Conservation (phyloP, 805 yeast genomes). For the Candida krabiensis region DNA sequence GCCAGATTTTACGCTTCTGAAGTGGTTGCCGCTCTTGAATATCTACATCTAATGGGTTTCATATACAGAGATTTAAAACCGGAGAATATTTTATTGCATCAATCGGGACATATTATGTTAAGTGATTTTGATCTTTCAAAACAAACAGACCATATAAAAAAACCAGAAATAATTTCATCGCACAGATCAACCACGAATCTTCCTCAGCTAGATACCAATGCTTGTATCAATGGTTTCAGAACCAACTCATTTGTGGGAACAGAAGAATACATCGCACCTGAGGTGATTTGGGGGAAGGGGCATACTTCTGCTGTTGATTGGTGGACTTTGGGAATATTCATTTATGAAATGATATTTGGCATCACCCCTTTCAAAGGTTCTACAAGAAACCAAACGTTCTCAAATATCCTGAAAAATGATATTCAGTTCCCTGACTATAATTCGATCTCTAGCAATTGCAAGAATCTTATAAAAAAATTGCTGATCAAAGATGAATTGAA, state of each 20-base stretch:
- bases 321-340: constrained; percentile 97
- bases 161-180: constrained; percentile 61
- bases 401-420: constrained; percentile 81
- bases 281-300: constrained; percentile 94
- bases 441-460: constrained; percentile 69
- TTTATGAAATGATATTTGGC: constrained; percentile 94
- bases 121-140: constrained; percentile 95
- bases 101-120: constrained; percentile 97
- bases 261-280: constrained; percentile 98
- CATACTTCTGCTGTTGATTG: constrained; percentile 98
- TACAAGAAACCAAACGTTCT: constrained; percentile 85
- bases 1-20: constrained; percentile 95
- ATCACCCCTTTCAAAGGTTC: constrained; percentile 95
- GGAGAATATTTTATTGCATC: constrained; percentile 90
- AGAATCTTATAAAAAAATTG: constrained; percentile 74
- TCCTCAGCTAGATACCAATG: constrained; percentile 86
- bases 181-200: constrained; percentile 36
- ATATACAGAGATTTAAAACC: constrained; percentile 96
- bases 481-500: constrained; percentile 86
- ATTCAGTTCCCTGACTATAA: constrained; percentile 70
- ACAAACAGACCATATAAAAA: constrained; percentile 74
- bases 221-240: constrained; percentile 93
- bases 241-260: constrained; percentile 99
- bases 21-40: constrained; percentile 95
- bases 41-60: constrained; percentile 94